phyloP scores from a whole-genome alignment of 2,329 filamentous ascomycete genomes.

The Xylaria digitata region DNA sequence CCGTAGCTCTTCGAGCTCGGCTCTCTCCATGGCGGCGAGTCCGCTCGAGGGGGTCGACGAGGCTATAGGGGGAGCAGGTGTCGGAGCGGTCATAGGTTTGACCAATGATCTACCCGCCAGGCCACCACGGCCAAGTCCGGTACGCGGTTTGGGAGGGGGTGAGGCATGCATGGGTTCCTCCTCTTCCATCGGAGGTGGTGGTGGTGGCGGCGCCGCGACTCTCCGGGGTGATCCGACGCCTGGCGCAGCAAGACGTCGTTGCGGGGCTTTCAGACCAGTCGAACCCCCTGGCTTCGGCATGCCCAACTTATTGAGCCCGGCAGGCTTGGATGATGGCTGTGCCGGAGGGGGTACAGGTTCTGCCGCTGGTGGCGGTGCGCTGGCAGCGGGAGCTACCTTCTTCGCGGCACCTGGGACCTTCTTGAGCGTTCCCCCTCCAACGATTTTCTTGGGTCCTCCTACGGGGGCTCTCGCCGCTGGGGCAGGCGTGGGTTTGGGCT shows the following conservation, averaged over 20 bases:
- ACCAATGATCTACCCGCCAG: conserved; percentile 87
- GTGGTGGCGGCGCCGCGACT: conserved; percentile 56
- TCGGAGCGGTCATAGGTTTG: conserved; percentile 71
- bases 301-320: conserved; percentile 62
- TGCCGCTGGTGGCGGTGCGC: conserved; percentile 55
- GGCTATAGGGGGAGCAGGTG: conserved; percentile 61
- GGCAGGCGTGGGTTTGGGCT: conserved; percentile 82
- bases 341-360: conserved; percentile 67
- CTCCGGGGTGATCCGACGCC: conserved; percentile 65
- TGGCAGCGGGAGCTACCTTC: conserved; percentile 58
- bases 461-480: conserved; percentile 65
- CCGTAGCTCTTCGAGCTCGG: conserved; percentile 91
- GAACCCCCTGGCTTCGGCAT: conserved; percentile 65
- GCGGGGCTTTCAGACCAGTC: conserved; percentile 69
- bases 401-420: conserved; percentile 65
- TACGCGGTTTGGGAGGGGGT: conserved; percentile 69
- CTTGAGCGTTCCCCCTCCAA: conserved; percentile 55
- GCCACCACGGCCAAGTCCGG: conserved; percentile 79
- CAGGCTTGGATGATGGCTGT: conserved; percentile 66
- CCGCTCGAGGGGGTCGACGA: conserved; percentile 72
- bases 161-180: conserved; percentile 61
- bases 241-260: conserved; percentile 65
- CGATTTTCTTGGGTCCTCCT: conserved; percentile 51
- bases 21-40: conserved; percentile 81
- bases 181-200: conserved; percentile 65